Conservation (phyloP, 257 asterid genomes). For the Capsicum chinense region DNA sequence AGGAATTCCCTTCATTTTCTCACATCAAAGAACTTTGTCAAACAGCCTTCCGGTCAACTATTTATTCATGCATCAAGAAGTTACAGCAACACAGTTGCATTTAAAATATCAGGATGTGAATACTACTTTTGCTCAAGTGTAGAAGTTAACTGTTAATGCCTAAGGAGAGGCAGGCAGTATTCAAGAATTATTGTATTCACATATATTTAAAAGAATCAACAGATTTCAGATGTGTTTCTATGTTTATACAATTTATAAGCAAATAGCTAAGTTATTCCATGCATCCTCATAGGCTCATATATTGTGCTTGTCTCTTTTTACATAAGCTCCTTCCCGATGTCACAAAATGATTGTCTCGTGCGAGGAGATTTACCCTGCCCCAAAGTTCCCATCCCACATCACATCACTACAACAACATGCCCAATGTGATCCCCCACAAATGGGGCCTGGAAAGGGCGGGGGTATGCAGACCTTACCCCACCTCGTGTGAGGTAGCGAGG, state of each 20-base stretch:
- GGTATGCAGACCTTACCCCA: too few relatives aligned
- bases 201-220: neutral
- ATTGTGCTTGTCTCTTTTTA: neutral
- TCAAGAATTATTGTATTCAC: neutral
- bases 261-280: neutral
- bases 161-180: neutral
- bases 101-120: neutral
- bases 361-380: constrained; percentile 3
- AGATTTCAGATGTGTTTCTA: neutral
- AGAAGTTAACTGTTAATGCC: neutral
- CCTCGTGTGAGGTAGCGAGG: too few relatives aligned
- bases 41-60: neutral
- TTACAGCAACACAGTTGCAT: neutral
- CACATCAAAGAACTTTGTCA: neutral
- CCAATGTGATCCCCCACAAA: too few relatives aligned
- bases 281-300: neutral
- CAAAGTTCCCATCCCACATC: neutral
- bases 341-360: neutral
- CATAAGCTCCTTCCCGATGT: neutral
- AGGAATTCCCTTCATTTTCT: neutral
- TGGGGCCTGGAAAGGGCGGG: too few relatives aligned
- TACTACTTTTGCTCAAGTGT: neutral
- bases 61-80: neutral
- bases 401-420: too few relatives aligned
- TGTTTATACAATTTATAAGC: neutral